Base-by-base conservation (phyloP, 108 stramenopile genomes). In the Pseudonitzschia delicatissima region DNA sequence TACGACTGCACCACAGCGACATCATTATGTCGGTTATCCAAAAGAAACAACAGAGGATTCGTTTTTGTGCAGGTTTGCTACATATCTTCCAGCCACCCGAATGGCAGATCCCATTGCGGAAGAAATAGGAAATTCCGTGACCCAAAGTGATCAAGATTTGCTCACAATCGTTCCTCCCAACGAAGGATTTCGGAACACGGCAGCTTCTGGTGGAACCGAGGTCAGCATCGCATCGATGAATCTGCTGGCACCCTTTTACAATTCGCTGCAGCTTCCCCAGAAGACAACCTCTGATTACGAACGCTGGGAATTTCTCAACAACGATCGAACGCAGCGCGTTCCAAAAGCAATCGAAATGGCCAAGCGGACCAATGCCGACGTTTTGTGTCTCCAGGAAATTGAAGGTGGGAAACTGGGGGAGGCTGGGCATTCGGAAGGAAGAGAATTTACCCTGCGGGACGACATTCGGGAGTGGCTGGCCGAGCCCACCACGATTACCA, bases 311-410 rank as follows among this genome's bases (percentile, higher is more conserved):
- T 63, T 61, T 27, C 18, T 62, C 6, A 21, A 45, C n/a, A 20
- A 45, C 32, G 77, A 81, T 53, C 35, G 80, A 39, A 45, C 17
- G 21, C 27, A 64, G 37, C 70, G 80, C 45, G 45, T 73, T 26
- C 80, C 80, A 7, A 2, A 58, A 18, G 71, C 80, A 9, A 57
- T 81, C 4, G 29, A 48, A 21, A 68, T 73, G 76, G 75, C 75
- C 26, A 81, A 81, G 50, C 67, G 68, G 60, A 57, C 50, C 26
- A 77, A 77, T 66, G 75, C 75, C 20, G 75, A 81, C 28, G 26
- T 81, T 17, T 66, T 81, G 20, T 77, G 75, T 55, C 62, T 81
- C 5, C 80, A 81, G 69, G 80, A 81, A 74, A 74, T 81, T 17
- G 80, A 81, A 57, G 78, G 78, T 17, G 73, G 61, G 11, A 34